Percentiles rank a stretch among this genome's conserved stretches.
Evolutionary conservation across 805 yeast genomes (phyloP).

Genomic region (Maudiozyma pseudohumilis): DNA sequence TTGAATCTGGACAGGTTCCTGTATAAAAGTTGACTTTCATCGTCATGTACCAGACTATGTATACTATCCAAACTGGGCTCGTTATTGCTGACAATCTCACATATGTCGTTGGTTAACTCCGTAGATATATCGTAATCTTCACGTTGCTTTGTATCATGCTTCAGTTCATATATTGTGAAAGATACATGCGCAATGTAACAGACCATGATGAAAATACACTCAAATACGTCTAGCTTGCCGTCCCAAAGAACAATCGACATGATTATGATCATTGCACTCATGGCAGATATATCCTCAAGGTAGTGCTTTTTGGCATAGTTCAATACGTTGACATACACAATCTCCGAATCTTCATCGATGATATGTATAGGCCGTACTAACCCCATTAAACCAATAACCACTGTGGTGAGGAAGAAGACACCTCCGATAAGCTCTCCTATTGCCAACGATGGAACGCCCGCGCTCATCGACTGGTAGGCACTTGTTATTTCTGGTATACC

Average conservation of each 20-base stretch:
- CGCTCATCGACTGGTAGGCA: constrained; percentile 70
- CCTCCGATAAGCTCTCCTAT: constrained; percentile 90
- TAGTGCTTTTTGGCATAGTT: constrained; percentile 36
- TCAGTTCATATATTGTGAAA: constrained; percentile 1
- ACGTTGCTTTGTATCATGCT: neutral
- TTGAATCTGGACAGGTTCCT: constrained; percentile 12
- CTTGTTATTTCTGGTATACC: constrained; percentile 86
- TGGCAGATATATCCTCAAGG: constrained; percentile 51
- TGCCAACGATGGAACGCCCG: constrained; percentile 68
- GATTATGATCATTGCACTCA: constrained; percentile 38
- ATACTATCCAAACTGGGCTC: neutral
- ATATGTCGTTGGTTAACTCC: constrained; percentile 1
- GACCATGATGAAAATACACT: constrained; percentile 35
- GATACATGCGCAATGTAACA: constrained; percentile 1
- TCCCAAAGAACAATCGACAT: constrained; percentile 45
- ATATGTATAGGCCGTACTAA: constrained; percentile 23
- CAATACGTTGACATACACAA: neutral
- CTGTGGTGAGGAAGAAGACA: constrained; percentile 68
- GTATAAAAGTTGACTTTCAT: neutral
- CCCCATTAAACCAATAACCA: constrained; percentile 73
- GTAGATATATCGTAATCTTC: neutral
- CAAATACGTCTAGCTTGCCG: constrained; percentile 44
- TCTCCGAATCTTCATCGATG: neutral
- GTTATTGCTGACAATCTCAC: constrained; percentile 1
- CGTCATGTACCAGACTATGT: too few relatives aligned